Percentiles rank a stretch among this genome's conserved stretches.
Conservation (phyloP, 345 rosid genomes). For the Hibiscus syriacus region DNA sequence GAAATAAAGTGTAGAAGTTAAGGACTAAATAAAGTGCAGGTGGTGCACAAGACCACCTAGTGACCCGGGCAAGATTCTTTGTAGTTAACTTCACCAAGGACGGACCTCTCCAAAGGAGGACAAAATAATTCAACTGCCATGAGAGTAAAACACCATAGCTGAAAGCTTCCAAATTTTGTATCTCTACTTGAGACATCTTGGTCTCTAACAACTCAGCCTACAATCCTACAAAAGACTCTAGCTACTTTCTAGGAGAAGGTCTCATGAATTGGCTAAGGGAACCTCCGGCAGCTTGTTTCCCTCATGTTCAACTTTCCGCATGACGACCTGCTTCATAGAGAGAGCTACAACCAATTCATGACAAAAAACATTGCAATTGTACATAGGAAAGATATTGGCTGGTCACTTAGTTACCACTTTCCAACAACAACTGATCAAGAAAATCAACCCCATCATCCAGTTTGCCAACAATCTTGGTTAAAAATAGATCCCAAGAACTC, state of each 20-base stretch:
- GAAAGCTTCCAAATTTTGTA: background rate
- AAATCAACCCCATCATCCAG: conserved; percentile 28
- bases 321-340: background rate
- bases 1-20: too few relatives aligned
- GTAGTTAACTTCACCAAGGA: background rate
- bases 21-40: too few relatives aligned
- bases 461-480: conserved; percentile 30
- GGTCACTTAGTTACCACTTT: conserved; percentile 10
- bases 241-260: background rate
- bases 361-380: background rate
- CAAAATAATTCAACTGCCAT: background rate
- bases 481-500: conserved; percentile 54
- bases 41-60: background rate
- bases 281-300: background rate
- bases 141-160: too few relatives aligned
- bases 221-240: background rate
- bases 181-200: background rate
- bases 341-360: background rate
- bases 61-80: background rate
- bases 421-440: conserved; percentile 32
- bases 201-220: background rate
- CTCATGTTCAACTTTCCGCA: too few relatives aligned
- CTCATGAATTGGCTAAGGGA: background rate
- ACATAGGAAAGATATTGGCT: background rate
- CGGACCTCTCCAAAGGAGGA: background rate